Evolutionary conservation across 108 stramenopile genomes (phyloP), one percentile per base, ranked within the genome.

Genomic region (Fragilariopsis cylindrus): DNA sequence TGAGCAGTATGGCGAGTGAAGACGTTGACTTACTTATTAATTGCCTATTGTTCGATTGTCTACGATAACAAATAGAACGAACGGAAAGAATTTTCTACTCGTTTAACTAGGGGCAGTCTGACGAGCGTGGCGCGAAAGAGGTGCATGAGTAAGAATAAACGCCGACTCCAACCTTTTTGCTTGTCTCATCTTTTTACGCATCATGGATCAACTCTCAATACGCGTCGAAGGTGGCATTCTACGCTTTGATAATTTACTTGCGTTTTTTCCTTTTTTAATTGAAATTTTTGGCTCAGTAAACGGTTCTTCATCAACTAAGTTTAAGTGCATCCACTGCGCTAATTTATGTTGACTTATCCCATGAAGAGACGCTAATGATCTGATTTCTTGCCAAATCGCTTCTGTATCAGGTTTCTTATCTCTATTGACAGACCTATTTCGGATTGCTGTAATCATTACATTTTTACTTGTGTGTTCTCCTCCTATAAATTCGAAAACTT

Each of bases 381-480:
- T 52, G 18, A 94, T 79, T 53, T 85, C 79, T 40, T 55, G 41
- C 39, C 78, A 77, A 40, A 87, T 69, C 5, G 52, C 57, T 30
- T 69, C 54, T 9, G 43, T 49, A 13, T 40, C 50, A 9, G 48
- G 3, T 43, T 68, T 69, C 8, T 54, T 45, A 13, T 48, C 49
- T 11, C 72, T 80, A 53, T 9, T 46, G 4, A 7, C 6, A 30
- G 58, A 60, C 55, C 68, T 74, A 30, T 30, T 30, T 30, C 30
- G 30, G 5, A 87, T 80, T 1, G 91, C 95, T 4, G 91, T 88
- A 71, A 96, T 88, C 90, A 93, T 92, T 18, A 85, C 87, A 84
- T 96, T 96, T 75, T 94, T 96, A 40, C 84, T 82, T 3, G 93
- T 96, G 65, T 96, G 93, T 64, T 94, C 89, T 15, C 90, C 88